These are phyloP conservation scores for Casaregolazyma lundiana DNA, from an alignment of 1,139 yeast genomes.

Conservation along the genomic window DNA sequence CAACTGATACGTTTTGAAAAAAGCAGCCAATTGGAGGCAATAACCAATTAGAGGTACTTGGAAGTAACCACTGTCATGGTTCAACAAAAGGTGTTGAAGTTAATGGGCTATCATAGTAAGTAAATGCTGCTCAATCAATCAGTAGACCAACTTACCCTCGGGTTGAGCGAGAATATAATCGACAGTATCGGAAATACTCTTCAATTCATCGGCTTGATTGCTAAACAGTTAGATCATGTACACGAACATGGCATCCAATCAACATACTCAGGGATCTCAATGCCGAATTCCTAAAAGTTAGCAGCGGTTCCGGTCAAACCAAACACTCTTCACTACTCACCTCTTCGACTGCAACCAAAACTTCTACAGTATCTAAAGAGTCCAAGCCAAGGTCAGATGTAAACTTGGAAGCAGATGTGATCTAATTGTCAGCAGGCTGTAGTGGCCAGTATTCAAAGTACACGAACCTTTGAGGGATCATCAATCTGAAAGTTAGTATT, in stretches of 20 bases:
- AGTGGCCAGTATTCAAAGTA: not conserved
- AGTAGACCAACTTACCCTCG: constrained; percentile 29
- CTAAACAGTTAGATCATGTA: constrained; percentile 12
- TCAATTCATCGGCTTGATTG: constrained; percentile 76
- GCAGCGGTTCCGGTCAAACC: not conserved
- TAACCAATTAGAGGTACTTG: not conserved
- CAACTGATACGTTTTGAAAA: not conserved
- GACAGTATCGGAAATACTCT: constrained; percentile 78
- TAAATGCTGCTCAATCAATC: not conserved
- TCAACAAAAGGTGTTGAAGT: no score
- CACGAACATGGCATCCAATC: not conserved
- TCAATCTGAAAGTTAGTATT: constrained; percentile 17
- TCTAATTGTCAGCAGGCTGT: constrained; percentile 26
- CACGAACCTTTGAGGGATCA: constrained; percentile 24
- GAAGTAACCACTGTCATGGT: no score
- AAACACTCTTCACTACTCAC: constrained; percentile 9
- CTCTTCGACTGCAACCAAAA: constrained; percentile 85
- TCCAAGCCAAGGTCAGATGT: constrained; percentile 78
- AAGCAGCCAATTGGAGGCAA: no score
- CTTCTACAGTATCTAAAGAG: constrained; percentile 84
- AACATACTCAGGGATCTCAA: constrained; percentile 65
- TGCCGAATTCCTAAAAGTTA: constrained; percentile 40
- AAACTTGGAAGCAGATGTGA: constrained; percentile 58
- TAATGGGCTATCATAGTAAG: constrained; percentile 6
- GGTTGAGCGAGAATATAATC: constrained; percentile 70